Conservation (phyloP, 2,329 filamentous ascomycete species). For the Phialocephala sp. region DNA sequence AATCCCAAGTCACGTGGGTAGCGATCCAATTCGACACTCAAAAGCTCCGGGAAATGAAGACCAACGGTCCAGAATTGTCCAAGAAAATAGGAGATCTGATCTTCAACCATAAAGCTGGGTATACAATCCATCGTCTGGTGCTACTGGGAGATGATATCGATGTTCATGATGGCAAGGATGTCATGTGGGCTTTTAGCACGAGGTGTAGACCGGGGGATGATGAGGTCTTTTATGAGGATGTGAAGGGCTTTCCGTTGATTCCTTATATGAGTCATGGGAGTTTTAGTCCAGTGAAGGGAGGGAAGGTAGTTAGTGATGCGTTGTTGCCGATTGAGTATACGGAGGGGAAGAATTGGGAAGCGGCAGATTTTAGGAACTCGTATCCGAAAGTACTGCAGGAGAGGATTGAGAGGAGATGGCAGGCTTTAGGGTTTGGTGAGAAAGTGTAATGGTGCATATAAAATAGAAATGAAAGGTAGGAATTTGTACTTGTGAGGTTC, state of each 20-base stretch:
- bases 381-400: constrained; percentile 49
- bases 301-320: constrained; percentile 54
- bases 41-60: constrained; percentile 61
- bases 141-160: constrained; percentile 57
- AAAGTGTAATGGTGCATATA: background rate
- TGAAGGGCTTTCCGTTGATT: constrained; percentile 50
- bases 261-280: constrained; percentile 54
- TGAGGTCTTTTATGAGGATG: constrained; percentile 53
- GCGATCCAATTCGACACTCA: constrained; percentile 61
- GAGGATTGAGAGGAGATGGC: constrained; percentile 47
- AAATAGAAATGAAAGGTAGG: no score
- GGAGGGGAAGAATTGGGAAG: constrained; percentile 42
- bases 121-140: constrained; percentile 51
- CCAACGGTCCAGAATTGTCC: constrained; percentile 48
- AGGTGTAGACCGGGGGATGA: constrained; percentile 52
- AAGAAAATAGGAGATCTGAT: constrained; percentile 50
- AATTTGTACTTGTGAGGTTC: background rate
- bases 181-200: constrained; percentile 56
- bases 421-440: constrained; percentile 39
- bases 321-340: constrained; percentile 51
- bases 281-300: constrained; percentile 43
- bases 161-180: constrained; percentile 51
- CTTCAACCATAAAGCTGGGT: constrained; percentile 50
- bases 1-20: constrained; percentile 55
- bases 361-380: constrained; percentile 43